Percentiles rank a stretch among this genome's conserved stretches.
phyloP scores from a whole-genome alignment of 2,329 filamentous ascomycete genomes.

The Colletotrichum lentis region DNA sequence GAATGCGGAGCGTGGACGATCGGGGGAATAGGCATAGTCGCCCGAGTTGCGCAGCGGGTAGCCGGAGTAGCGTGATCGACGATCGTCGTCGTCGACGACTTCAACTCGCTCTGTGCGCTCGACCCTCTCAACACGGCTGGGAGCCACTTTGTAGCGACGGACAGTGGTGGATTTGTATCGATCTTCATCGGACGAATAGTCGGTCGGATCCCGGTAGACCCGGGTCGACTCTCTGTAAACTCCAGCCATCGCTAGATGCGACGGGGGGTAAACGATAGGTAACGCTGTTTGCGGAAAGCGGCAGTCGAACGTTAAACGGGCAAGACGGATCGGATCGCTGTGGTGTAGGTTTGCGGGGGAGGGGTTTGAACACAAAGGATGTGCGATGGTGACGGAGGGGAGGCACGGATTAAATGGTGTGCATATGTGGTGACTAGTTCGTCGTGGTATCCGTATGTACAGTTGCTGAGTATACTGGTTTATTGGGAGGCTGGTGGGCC shows the following conservation, averaged over 20 bases:
- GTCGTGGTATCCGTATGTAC: background rate
- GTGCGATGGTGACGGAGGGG: conserved; percentile 37
- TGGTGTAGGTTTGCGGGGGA: conserved; percentile 24
- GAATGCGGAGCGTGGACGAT: conserved; percentile 61
- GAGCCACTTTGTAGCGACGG: conserved; percentile 61
- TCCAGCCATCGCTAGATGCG: conserved; percentile 36
- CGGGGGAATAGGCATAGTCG: conserved; percentile 55
- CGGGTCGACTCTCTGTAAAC: conserved; percentile 48
- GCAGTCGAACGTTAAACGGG: conserved; percentile 18
- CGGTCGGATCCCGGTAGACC: conserved; percentile 46
- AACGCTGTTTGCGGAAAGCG: conserved; percentile 30
- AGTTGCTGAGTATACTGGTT: conserved; percentile 14
- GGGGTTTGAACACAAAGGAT: conserved; percentile 30
- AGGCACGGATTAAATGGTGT: conserved; percentile 23
- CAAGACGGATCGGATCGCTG: conserved; percentile 5
- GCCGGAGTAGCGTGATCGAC: conserved; percentile 54
- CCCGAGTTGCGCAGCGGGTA: conserved; percentile 50
- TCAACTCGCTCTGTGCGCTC: conserved; percentile 51
- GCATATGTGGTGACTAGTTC: conserved; percentile 23
- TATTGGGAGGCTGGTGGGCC: conserved; percentile 31
- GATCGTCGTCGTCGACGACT: conserved; percentile 57
- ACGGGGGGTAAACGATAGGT: conserved; percentile 10
- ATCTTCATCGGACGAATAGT: conserved; percentile 55
- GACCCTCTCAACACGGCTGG: conserved; percentile 52
- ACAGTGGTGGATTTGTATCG: conserved; percentile 58